Conservation (phyloP, 345 rosid species). For the Cardiospermum halicacabum region DNA sequence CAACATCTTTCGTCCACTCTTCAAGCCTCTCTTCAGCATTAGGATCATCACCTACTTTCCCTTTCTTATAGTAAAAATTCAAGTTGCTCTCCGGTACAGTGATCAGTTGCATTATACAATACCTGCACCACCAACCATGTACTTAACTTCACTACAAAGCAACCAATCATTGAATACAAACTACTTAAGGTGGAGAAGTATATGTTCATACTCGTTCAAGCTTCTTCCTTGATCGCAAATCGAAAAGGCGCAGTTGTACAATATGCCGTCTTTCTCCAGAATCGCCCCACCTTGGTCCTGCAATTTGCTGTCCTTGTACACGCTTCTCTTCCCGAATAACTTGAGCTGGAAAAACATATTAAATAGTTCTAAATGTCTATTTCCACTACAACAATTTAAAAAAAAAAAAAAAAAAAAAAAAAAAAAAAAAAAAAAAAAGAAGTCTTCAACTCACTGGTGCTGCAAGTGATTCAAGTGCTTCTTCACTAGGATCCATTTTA, state of each 20-base stretch:
- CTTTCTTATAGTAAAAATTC: slow-evolving; percentile 65
- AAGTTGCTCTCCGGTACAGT: slow-evolving; percentile 48
- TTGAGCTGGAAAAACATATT: slow-evolving; percentile 46
- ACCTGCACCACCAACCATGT: slow-evolving; percentile 35
- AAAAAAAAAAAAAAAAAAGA: no score
- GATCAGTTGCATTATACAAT: slow-evolving; percentile 66
- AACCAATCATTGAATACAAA: no score
- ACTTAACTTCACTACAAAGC: background rate
- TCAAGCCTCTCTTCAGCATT: slow-evolving; percentile 64
- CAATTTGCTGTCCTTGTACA: slow-evolving; percentile 54
- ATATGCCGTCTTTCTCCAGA: slow-evolving; percentile 58
- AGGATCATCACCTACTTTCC: slow-evolving; percentile 60
- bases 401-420: no score
- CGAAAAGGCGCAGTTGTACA: slow-evolving; percentile 71
- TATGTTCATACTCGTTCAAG: slow-evolving; percentile 66
- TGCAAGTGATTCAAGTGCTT: slow-evolving; percentile 47
- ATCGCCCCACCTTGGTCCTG: slow-evolving; percentile 52
- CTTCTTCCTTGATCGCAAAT: slow-evolving; percentile 62
- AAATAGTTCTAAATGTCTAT: no score
- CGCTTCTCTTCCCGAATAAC: slow-evolving; percentile 63
- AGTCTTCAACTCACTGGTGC: slow-evolving; percentile 32
- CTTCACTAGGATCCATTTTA: slow-evolving; percentile 56
- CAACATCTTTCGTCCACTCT: slow-evolving; percentile 54
- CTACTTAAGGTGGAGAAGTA: no score
- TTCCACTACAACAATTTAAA: no score